Base-by-base conservation (phyloP, 2,329 filamentous ascomycete species). In the Helicocarpus griseus region DNA sequence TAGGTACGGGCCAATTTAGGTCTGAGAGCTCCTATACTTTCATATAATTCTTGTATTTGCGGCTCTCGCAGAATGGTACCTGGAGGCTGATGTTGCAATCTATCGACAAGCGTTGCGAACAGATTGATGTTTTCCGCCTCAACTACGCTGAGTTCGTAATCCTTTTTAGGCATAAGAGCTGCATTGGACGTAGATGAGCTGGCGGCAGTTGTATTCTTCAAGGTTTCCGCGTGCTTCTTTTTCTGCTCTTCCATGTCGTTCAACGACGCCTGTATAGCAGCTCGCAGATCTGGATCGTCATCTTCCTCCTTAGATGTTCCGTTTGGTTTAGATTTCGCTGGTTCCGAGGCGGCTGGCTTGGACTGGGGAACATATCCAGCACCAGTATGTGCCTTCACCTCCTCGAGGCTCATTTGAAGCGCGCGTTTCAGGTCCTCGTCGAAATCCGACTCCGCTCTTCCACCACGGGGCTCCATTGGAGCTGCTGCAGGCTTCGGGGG, bases 171-270 rank as follows among this genome's bases (percentile, higher is more conserved):
- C 40, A 86, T 57, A 79, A 81, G 50, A 5, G 65, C 57, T 22
- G 77, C 65, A 9, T 76, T 69, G 2, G 73, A 67, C 3, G 73
- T 66, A 14, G 73, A 69, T 24, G 74, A 72, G 1, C 76, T 72
- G 35, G 73, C 77, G 0, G 79, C 77, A 1, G 85, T 80, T 55
- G 93, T 88, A 63, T 88, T 82, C 65, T 93, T 94, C 60, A 97
- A 77, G 1, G 82, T 83, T 4, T 86, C 87, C 1, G 89, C 82
- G 66, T 97, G 89, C 59, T 83, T 84, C 70, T 91, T 86, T 75
- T 98, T 97, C 67, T 98, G 91, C 67, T 96, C 87, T 69, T 98
- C 93, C 89, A 97, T 96, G 64, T 98, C 93, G 22, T 87, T 86
- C 53, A 98, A 68, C 4, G 93, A 97, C 17, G 94, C 90, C 33